phyloP scores from a whole-genome alignment of 2,329 filamentous ascomycete genomes.

The Trichophyton simii region DNA sequence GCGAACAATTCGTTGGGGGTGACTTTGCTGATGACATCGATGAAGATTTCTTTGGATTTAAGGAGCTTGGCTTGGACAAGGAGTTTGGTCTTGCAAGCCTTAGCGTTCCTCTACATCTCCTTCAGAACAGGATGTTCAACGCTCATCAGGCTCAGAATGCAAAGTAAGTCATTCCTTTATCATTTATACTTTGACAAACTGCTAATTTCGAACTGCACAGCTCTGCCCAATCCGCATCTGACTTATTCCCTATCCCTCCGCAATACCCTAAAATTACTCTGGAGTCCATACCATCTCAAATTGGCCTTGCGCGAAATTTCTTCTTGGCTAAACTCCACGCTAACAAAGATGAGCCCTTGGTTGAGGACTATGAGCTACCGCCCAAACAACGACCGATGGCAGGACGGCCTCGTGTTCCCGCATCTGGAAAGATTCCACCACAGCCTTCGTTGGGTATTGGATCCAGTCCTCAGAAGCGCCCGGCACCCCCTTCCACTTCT shows the following conservation, averaged over 20 bases:
- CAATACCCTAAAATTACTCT: conserved; percentile 65
- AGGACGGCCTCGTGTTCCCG: conserved; percentile 32
- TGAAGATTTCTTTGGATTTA: conserved; percentile 98
- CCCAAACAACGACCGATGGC: conserved; percentile 61
- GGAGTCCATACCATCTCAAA: conserved; percentile 64
- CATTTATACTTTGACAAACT: conserved; percentile 7
- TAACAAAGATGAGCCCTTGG: conserved; percentile 65
- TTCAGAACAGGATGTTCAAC: conserved; percentile 80
- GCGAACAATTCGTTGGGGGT: conserved; percentile 89
- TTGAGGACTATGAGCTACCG: conserved; percentile 91
- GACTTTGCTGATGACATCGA: conserved; percentile 97
- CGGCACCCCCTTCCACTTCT: conserved; percentile 8
- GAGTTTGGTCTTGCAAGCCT: conserved; percentile 81
- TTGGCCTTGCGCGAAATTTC: conserved; percentile 81
- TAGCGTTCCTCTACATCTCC: conserved; percentile 82
- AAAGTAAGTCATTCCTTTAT: conserved; percentile 30
- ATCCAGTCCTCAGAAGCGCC: conserved; percentile 11
- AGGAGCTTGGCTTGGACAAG: conserved; percentile 78
- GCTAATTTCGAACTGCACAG: conserved; percentile 13
- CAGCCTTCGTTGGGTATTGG: conserved; percentile 13
- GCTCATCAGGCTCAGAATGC: conserved; percentile 67
- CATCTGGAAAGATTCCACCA: conserved; percentile 34
- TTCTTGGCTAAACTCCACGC: conserved; percentile 80
- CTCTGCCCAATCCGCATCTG: conserved; percentile 42
- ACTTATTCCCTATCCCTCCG: conserved; percentile 50